Conservation (phyloP, 1,139 yeast species). For the Hyphopichia pseudoburtonii region DNA sequence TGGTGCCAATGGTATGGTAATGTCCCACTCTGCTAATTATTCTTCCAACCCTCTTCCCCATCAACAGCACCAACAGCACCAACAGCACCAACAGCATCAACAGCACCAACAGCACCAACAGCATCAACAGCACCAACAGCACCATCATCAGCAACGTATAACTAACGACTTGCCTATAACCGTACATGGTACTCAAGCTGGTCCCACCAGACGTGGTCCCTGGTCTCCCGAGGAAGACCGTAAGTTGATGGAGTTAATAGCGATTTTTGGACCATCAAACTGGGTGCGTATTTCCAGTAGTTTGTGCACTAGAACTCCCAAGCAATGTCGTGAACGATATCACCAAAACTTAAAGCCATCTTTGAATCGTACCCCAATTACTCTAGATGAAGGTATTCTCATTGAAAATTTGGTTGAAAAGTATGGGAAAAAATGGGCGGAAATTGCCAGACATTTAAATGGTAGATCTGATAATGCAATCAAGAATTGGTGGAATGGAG, state of each 20-base stretch:
- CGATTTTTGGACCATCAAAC: conserved; percentile 77
- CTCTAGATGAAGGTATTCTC: conserved; percentile 78
- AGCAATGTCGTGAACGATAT: conserved; percentile 89
- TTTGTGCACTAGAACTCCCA: conserved; percentile 78
- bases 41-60: too few relatives aligned
- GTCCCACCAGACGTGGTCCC: conserved; percentile 60
- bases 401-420: conserved; percentile 78
- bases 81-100: background rate
- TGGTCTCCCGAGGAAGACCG: conserved; percentile 90
- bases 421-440: conserved; percentile 94
- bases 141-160: background rate
- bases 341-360: conserved; percentile 90
- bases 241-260: conserved; percentile 66
- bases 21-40: too few relatives aligned
- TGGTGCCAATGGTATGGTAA: background rate
- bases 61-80: background rate
- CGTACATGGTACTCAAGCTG: conserved; percentile 1
- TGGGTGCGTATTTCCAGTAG: conserved; percentile 86
- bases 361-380: conserved; percentile 77
- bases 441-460: conserved; percentile 81
- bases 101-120: background rate
- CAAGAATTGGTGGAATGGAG: conserved; percentile 97
- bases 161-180: conserved; percentile 1
- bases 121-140: background rate
- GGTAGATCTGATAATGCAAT: conserved; percentile 90